Percentiles rank a stretch among this genome's conserved stretches.
These are phyloP conservation scores for Sclerotiophoma versabilis DNA, from an alignment of 2,329 filamentous ascomycete species.

Conservation along the genomic window DNA sequence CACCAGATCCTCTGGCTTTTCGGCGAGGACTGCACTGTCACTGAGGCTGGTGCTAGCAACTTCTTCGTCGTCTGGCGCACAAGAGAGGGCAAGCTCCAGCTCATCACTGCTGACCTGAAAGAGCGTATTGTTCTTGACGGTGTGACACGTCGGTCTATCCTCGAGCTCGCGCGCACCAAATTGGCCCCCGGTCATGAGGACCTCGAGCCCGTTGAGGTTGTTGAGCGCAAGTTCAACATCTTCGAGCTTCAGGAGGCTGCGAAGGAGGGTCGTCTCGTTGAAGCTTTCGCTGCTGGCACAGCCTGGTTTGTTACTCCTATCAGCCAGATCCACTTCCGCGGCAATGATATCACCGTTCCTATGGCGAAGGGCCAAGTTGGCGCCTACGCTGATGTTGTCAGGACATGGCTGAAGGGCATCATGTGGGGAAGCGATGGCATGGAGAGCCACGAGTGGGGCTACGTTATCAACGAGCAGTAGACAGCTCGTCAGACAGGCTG, in stretches of 20 bases:
- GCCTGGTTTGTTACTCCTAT: slow-evolving; percentile 65
- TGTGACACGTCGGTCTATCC: slow-evolving; percentile 80
- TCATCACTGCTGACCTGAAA: slow-evolving; percentile 84
- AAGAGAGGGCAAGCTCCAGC: slow-evolving; percentile 68
- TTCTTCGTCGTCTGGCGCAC: slow-evolving; percentile 86
- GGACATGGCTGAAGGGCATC: slow-evolving; percentile 57
- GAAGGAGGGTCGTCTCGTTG: slow-evolving; percentile 77
- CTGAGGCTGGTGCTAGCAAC: slow-evolving; percentile 90
- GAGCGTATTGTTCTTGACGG: slow-evolving; percentile 87
- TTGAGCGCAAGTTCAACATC: slow-evolving; percentile 85
- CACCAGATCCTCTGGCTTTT: slow-evolving; percentile 96
- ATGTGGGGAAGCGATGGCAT: slow-evolving; percentile 57
- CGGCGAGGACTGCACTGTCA: slow-evolving; percentile 77
- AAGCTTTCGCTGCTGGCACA: slow-evolving; percentile 87
- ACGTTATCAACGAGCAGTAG: slow-evolving; percentile 52
- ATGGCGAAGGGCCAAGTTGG: slow-evolving; percentile 51
- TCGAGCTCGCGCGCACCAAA: slow-evolving; percentile 73
- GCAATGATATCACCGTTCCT: slow-evolving; percentile 53
- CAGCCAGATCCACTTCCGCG: slow-evolving; percentile 54
- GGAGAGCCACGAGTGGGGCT: slow-evolving; percentile 56
- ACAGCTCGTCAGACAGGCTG: neutral
- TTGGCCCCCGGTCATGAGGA: slow-evolving; percentile 51
- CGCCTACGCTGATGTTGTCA: slow-evolving; percentile 52
- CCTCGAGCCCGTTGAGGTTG: slow-evolving; percentile 67
- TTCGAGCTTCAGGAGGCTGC: slow-evolving; percentile 75